Conservation (phyloP, 225 moss, liverwort and hornwort species). For the Polytrichum formosum region DNA sequence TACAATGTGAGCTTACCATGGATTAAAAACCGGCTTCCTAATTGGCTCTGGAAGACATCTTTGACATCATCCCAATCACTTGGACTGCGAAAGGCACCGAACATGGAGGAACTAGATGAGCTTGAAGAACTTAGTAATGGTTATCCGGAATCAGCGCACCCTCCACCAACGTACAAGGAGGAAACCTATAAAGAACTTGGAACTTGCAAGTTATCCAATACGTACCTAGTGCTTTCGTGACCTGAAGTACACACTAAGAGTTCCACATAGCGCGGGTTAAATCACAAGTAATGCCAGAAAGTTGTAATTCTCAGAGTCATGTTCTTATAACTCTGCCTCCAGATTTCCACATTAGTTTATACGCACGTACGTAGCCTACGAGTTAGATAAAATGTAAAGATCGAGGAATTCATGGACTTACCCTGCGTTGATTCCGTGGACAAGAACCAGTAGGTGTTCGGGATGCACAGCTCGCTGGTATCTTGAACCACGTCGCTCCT, state of each 20-base stretch:
- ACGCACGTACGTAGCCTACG: background rate
- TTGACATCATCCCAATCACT: slow-evolving; percentile 85
- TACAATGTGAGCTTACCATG: slow-evolving; percentile 47
- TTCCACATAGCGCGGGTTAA: too few relatives aligned
- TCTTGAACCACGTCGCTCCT: background rate
- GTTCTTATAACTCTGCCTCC: background rate
- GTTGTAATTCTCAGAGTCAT: too few relatives aligned
- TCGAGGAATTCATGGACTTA: slow-evolving; percentile 7
- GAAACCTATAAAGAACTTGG: too few relatives aligned
- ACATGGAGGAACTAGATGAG: background rate
- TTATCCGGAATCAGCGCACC: background rate
- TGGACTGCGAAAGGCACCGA: slow-evolving; percentile 41
- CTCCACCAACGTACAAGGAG: too few relatives aligned
- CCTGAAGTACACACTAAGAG: too few relatives aligned
- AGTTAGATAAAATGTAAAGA: slow-evolving; percentile 3
- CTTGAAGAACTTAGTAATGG: background rate
- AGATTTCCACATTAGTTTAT: background rate
- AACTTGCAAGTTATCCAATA: too few relatives aligned
- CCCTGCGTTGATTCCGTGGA: slow-evolving; percentile 59
- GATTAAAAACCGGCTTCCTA: slow-evolving; percentile 69
- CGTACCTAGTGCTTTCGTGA: too few relatives aligned
- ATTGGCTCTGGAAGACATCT: slow-evolving; percentile 60
- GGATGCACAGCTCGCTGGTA: slow-evolving; percentile 8
- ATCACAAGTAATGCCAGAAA: too few relatives aligned
- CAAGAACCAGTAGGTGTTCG: slow-evolving; percentile 50